These are phyloP conservation scores for Phellinidium pouzarii DNA, from an alignment of 1,284 basidiomycete genomes.

Conservation along the genomic window DNA sequence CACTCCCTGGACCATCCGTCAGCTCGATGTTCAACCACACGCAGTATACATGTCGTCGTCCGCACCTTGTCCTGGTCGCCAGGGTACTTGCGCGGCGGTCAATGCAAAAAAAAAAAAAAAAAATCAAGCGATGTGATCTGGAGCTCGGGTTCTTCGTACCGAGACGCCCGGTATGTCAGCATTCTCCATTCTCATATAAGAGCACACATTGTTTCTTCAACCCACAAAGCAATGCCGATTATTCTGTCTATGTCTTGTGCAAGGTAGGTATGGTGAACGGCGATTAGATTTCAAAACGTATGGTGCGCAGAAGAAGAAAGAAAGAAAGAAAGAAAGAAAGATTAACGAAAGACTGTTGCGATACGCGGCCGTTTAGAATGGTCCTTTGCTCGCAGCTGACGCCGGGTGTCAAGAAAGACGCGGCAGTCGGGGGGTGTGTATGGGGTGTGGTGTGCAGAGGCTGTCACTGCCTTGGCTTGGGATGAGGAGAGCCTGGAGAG, in stretches of 20 bases:
- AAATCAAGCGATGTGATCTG: background rate
- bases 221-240: background rate
- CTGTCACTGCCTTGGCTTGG: constrained; percentile 4
- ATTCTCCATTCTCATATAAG: too few relatives aligned
- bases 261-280: constrained; percentile 1
- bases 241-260: background rate
- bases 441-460: background rate
- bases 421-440: constrained; percentile 3
- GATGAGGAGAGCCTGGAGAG: background rate
- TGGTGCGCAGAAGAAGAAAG: constrained; percentile 9
- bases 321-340: constrained; percentile 10
- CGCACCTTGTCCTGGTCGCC: background rate
- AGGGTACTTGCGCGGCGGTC: background rate
- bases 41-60: background rate
- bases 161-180: background rate
- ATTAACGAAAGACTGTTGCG: constrained; percentile 10
- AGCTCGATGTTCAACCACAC: too few relatives aligned
- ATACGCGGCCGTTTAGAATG: constrained; percentile 15
- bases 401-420: constrained; percentile 7
- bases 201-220: background rate
- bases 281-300: background rate
- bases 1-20: background rate
- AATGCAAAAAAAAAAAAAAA: background rate
- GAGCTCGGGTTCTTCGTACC: background rate
- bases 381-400: constrained; percentile 16